Conservation (phyloP, 352 stramenopile species). For the Phytophthora lateralis region DNA sequence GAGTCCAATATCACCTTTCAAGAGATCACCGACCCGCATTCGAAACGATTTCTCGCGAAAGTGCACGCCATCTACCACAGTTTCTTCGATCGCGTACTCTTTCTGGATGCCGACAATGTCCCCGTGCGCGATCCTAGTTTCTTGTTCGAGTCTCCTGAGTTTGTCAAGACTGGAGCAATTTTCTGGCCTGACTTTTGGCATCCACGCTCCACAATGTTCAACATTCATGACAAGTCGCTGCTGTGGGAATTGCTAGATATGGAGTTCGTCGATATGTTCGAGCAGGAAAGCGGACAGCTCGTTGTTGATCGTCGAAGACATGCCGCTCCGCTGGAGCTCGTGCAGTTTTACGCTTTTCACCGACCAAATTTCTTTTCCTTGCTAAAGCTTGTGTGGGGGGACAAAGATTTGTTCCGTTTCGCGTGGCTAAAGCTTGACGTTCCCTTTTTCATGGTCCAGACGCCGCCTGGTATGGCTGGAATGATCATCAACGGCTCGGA, state of each 20-base stretch:
- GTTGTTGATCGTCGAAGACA: constrained; percentile 22
- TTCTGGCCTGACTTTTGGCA: constrained; percentile 15
- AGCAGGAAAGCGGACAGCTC: constrained; percentile 8
- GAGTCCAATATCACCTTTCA: constrained; percentile 1
- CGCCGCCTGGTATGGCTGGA: constrained; percentile 42
- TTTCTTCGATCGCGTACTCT: neutral
- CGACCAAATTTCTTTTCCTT: constrained; percentile 53
- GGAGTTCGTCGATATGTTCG: constrained; percentile 9
- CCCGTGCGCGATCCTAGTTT: constrained; percentile 4
- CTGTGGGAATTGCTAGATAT: constrained; percentile 10
- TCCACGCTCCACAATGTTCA: constrained; percentile 4
- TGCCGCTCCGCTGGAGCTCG: constrained; percentile 45
- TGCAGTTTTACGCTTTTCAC: constrained; percentile 59
- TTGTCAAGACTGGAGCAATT: constrained; percentile 2
- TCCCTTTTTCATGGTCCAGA: constrained; percentile 59
- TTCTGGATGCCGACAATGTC: constrained; percentile 9
- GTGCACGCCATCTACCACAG: constrained; percentile 5
- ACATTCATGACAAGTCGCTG: constrained; percentile 3
- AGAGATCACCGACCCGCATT: neutral
- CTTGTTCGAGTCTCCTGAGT: constrained; percentile 4
- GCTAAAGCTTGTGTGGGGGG: constrained; percentile 56
- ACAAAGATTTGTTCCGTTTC: constrained; percentile 79
- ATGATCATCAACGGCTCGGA: constrained; percentile 16
- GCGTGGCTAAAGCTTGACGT: constrained; percentile 67
- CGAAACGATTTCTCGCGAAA: neutral